Conservation (phyloP, 805 yeast genomes). For the Wickerhamiella azyma region DNA sequence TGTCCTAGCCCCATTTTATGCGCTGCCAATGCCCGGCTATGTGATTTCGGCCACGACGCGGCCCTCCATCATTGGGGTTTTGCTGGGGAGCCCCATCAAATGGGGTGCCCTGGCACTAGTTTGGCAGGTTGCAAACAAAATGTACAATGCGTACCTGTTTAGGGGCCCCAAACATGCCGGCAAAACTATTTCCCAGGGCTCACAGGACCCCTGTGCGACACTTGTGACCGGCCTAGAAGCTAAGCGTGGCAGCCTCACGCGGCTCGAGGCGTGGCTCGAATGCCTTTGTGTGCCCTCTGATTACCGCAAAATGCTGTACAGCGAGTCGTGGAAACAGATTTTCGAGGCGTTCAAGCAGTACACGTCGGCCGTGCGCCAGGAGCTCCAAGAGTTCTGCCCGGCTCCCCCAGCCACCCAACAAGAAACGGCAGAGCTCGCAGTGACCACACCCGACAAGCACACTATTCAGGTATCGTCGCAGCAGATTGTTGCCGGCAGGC, state of each 20-base stretch:
- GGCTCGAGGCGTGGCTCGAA: slow-evolving; percentile 29
- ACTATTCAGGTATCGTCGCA: slow-evolving; percentile 15
- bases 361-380: background rate
- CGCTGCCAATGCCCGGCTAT: background rate
- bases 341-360: slow-evolving; percentile 9
- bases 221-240: slow-evolving; percentile 25
- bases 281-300: slow-evolving; percentile 13
- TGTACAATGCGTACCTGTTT: slow-evolving; percentile 24
- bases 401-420: background rate
- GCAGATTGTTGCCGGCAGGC: slow-evolving; percentile 9
- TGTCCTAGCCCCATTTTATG: background rate
- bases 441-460: slow-evolving; percentile 16
- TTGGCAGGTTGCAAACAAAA: slow-evolving; percentile 22
- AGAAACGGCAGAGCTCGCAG: background rate
- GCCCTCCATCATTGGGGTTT: background rate
- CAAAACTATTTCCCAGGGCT: slow-evolving; percentile 18
- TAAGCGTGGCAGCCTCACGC: slow-evolving; percentile 18
- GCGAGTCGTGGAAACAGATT: slow-evolving; percentile 23
- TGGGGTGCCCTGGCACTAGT: slow-evolving; percentile 15
- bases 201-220: slow-evolving; percentile 27
- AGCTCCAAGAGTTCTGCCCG: background rate
- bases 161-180: slow-evolving; percentile 27
- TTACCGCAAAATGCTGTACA: background rate
- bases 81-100: slow-evolving; percentile 1
- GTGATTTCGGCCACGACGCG: slow-evolving; percentile 5